Base-by-base conservation (phyloP, 768 basidiomycete genomes). In the Lactarius pseudohatsudake region DNA sequence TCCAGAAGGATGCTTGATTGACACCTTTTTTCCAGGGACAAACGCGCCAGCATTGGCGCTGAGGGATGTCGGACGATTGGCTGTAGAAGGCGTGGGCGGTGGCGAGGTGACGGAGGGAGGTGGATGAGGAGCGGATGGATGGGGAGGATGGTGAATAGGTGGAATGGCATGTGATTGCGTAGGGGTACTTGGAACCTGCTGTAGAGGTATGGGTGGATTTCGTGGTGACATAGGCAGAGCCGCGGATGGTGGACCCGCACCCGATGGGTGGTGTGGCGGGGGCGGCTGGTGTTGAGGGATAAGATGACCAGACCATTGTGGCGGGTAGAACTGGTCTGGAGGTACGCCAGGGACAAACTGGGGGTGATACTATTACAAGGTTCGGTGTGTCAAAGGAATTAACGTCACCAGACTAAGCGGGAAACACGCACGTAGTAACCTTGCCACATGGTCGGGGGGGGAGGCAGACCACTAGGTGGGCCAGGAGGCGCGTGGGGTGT, bases 211-310 rank as follows among this genome's bases (percentile, higher is more conserved):
- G 58, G 83, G 80, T 40, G 81, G 83, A 72, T 83, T 86, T 69
- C 88, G 85, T 43, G 90, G 89, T 18, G 90, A 91, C 80, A 91
- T 84, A 5, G 88, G 81, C 76, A 87, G 84, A 60, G 77, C 77
- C 38, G 85, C 81, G 57, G 80, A 81, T 32, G 80, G 81, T 36
- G 77, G 73, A 58, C 78, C 80, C 64, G 78, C 72, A n/a, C 75
- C 81, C 57, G 81, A 79, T 7, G 82, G 82, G 38, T 81, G 84
- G 22, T 83, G 86, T 13, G 75, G 74, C n/a, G 74, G 77, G 63
- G 74, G 78, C 11, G 78, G 79, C 38, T 79, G 77, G 36, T 75
- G 76, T 36, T 72, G 76, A 57, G 72, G 74, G 62, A 77, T 71
- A 11, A 74, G 72, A 59, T 72, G 74, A 20, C 62, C 34, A 32